phyloP scores from a whole-genome alignment of 2,329 filamentous ascomycete genomes.

The Nemania sp. region DNA sequence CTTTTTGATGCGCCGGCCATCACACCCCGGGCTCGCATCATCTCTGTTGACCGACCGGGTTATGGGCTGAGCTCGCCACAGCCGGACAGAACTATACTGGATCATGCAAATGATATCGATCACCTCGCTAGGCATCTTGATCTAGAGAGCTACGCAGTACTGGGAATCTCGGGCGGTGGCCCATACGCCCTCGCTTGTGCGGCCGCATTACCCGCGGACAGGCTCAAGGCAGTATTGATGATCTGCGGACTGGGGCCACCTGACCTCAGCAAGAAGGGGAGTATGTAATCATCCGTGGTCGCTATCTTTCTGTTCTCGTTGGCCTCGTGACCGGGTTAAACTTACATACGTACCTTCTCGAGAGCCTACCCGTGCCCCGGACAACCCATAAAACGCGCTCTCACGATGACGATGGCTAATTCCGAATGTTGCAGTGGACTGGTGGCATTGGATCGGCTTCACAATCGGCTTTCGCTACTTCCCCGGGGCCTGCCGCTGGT shows the following conservation, averaged over 20 bases:
- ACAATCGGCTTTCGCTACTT: constrained; percentile 20
- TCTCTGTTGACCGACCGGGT: constrained; percentile 16
- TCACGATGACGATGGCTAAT: not conserved
- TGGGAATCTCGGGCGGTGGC: constrained; percentile 20
- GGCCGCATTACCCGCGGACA: constrained; percentile 10
- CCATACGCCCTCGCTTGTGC: constrained; percentile 26
- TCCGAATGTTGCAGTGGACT: constrained; percentile 11
- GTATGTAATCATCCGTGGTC: not conserved
- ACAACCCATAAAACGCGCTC: not conserved
- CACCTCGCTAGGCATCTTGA: constrained; percentile 16
- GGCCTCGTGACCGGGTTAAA: not conserved
- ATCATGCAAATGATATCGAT: constrained; percentile 13
- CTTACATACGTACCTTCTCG: not conserved
- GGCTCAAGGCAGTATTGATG: constrained; percentile 20
- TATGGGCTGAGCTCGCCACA: constrained; percentile 21
- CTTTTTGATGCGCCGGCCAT: constrained; percentile 22
- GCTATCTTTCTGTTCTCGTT: not conserved
- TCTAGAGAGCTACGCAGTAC: constrained; percentile 17
- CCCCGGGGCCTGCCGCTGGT: constrained; percentile 11
- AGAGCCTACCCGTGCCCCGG: not conserved
- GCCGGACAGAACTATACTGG: constrained; percentile 11
- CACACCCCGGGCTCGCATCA: constrained; percentile 19
- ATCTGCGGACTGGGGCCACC: constrained; percentile 17
- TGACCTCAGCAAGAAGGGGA: constrained; percentile 11
- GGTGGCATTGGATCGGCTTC: constrained; percentile 18